Base-by-base conservation (phyloP, 257 asterid species). In the Forsythia suspensa region DNA sequence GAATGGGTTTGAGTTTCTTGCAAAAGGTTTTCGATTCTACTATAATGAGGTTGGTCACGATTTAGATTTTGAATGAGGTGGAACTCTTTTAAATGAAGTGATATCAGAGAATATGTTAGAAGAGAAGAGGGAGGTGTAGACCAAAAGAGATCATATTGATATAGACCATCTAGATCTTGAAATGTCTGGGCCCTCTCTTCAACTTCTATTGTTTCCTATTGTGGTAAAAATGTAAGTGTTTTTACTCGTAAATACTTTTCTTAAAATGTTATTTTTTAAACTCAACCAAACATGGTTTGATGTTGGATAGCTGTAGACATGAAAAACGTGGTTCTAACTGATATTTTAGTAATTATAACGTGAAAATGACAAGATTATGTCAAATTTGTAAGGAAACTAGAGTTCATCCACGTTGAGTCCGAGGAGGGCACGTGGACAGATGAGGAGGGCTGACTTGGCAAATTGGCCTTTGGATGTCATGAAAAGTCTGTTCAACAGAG, bases 401-500 rank as follows among this genome's bases (percentile, higher is more conserved):
- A 20, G 34, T 41, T 15, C 9, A 34, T 42, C 24, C 46, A 12
- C 20, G 44, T 69, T 69, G 21, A 21, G 3, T 15, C 73, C 44
- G 12, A 37, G 46, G 43, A n/a, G 3, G 48, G 40, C 15, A 67
- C 46, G 80, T 21, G 77, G 34, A 8, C 13, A 43, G 1, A 43
- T 43, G 51, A 43, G 51, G 51, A 2, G 42, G 11, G 3, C 57
- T 40, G 24, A 82, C 71, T 68, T 73, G 77, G 75, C 20, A 18
- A 12, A 8, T 1, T 78, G 89, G 36, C 89, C 80, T 29, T 86
- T 83, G 75, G 81, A 66, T 51, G 66, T 38, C 8, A 5, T 63
- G 61, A 80, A 83, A 51, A 79, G 87, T 3, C 80, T 59, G 7
- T 42, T n/a, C 72, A 75, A 75, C 43, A 43, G 8, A 43, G 8